phyloP scores from a whole-genome alignment of 306 rosid species.

The Dryas alaskensis region DNA sequence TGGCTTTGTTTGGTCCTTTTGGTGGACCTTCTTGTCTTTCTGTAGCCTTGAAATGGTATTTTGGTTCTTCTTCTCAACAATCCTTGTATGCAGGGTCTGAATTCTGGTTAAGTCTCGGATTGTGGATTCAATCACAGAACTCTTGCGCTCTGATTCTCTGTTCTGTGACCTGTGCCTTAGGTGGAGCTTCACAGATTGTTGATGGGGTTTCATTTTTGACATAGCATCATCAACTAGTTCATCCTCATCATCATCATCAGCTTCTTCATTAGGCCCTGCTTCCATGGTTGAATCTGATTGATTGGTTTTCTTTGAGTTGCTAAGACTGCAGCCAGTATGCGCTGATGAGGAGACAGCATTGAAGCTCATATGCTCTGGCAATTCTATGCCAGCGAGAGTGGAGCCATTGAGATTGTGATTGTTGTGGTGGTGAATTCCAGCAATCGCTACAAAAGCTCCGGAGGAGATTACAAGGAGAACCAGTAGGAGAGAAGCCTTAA shows the following conservation, averaged over 20 bases:
- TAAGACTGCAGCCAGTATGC: constrained; percentile 48
- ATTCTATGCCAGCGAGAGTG: constrained; percentile 57
- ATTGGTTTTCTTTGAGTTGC: constrained; percentile 30
- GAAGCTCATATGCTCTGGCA: constrained; percentile 66
- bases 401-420: constrained; percentile 52
- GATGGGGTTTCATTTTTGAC: constrained; percentile 15
- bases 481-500: constrained; percentile 31
- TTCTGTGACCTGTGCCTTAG: constrained; percentile 45
- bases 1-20: constrained; percentile 21
- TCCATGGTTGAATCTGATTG: constrained; percentile 27
- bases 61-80: constrained; percentile 76
- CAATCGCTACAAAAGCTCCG: constrained; percentile 30
- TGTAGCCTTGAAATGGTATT: constrained; percentile 63
- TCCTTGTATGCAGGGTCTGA: constrained; percentile 71
- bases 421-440: constrained; percentile 33
- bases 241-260: constrained; percentile 26
- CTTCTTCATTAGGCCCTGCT: background rate
- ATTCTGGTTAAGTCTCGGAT: constrained; percentile 64
- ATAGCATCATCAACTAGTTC: constrained; percentile 12
- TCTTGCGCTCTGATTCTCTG: constrained; percentile 37
- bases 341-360: constrained; percentile 54
- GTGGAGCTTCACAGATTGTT: constrained; percentile 60
- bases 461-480: constrained; percentile 36
- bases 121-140: constrained; percentile 51
- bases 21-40: constrained; percentile 17